Base-by-base conservation (phyloP, 345 rosid species). In the Citrus unshiu region DNA sequence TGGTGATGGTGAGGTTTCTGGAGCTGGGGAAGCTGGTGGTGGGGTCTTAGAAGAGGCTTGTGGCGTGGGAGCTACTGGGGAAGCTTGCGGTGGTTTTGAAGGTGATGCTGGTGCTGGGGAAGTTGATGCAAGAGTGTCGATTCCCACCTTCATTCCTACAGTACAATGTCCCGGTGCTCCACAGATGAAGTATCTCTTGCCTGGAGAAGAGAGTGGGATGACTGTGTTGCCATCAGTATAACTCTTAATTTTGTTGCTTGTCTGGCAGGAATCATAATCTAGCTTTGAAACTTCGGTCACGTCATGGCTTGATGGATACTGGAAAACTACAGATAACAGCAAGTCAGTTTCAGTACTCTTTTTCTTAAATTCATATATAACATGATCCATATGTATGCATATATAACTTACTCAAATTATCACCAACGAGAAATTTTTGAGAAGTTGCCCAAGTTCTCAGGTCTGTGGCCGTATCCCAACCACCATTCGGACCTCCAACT, bases 171-270 rank as follows among this genome's bases (percentile, higher is more conserved):
- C 97, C 0, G 81, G 67, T 40, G 78, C 83, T 56, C 91, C 86
- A 76, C 98, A 92, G 72, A 89, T 88, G 89, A 94, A 94, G 88
- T 94, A 93, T 84, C 96, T 87, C 79, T 89, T 89, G 22, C 94
- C 97, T 2, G 94, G 85, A 21, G 97, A 79, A 12, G 90, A 68
- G 14, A 92, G 88, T 39, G 91, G 74, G 72, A 94, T 83, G 60
- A 77, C 72, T 27, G 94, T 89, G 84, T 80, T 83, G 78, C 98
- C 91, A 56, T 83, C 87, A 12, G 71, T 85, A 35, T 85, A 80
- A 2, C 90, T 72, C 64, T 79, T 79, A 39, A 89, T 79, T 24
- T 92, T 84, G 79, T 34, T 89, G 72, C 83, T 73, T 25, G 78
- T 64, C 82, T 83, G 89, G 81, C 97, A 92, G 70, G 88, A 74